Evolutionary conservation across 352 stramenopile genomes (phyloP), one percentile per base, ranked within the genome.

Genomic region (Pythium coloratum): DNA sequence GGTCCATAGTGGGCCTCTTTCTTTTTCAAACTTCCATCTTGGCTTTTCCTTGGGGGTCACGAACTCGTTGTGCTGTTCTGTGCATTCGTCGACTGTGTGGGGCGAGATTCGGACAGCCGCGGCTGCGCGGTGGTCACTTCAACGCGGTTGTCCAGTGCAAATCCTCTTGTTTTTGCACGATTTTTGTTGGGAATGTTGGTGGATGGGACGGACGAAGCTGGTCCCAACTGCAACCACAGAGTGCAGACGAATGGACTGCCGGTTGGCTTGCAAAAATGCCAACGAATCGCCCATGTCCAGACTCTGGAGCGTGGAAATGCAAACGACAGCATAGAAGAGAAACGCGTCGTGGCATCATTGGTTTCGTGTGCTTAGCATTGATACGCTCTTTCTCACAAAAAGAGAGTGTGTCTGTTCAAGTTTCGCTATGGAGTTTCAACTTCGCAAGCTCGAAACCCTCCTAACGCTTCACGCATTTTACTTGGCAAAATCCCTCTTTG

Each of bases 101-200:
- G 20, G 42, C n/a, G 46, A 53, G 46, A 53, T 30, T 53, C 46
- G 46, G 46, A 53, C n/a, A 53, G 46, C 46, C 46, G 46, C 9
- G 46, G 36, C 6, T 12, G 7, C 36, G 32, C n/a, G 14, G 20
- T 20, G 7, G 14, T 53, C 46, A 53, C 46, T 53, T 53, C 46
- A 53, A 53, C 46, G n/a, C 46, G 32, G n/a, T 9, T 53, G 46
- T 30, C 46, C 46, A 0, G 12, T 53, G n/a, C 46, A 32, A 49
- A 53, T 53, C 46, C 46, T 53, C 46, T 28, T 53, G n/a, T 53
- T 53, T 53, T 30, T 44, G 46, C 46, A 53, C 46, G 14, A 1
- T 6, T 46, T 7, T 46, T 13, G 38, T 18, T 24, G 42, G 46
- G 46, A 53, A 30, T 53, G 46, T 53, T 53, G 18, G 46, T 53